Percentiles rank a stretch among this genome's conserved stretches.
Evolutionary conservation across 169 alveolate species (phyloP).

Genomic region (Theileria annulata): DNA sequence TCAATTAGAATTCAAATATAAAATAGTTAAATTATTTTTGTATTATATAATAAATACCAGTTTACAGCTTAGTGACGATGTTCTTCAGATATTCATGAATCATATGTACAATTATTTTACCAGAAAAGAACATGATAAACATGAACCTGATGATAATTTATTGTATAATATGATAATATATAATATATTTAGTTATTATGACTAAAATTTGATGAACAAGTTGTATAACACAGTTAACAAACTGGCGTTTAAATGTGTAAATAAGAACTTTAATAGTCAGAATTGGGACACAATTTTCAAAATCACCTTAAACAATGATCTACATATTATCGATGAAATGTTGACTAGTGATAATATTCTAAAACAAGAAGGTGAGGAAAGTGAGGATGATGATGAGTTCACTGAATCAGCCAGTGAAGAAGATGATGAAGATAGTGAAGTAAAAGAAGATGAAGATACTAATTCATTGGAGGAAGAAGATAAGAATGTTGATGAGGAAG

Average conservation of each 20-base stretch:
- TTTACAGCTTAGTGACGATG: not conserved
- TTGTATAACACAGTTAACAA: not conserved
- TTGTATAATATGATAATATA: not conserved
- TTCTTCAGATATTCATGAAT: not conserved
- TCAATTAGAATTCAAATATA: too few species aligned
- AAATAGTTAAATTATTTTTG: not conserved
- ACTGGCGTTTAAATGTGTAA: not conserved
- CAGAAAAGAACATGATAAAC: not conserved
- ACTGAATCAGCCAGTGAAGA: too few species aligned
- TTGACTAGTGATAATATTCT: not conserved
- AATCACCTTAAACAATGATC: not conserved
- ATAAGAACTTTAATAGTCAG: not conserved
- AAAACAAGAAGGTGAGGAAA: not conserved
- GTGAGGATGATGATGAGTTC: constrained; percentile 1
- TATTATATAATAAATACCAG: too few species aligned
- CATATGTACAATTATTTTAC: not conserved
- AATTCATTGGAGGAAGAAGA: constrained; percentile 7
- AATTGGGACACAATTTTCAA: not conserved
- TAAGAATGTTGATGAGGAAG: not conserved
- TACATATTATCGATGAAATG: not conserved
- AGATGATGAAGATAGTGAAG: constrained; percentile 22
- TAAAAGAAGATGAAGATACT: constrained; percentile 17
- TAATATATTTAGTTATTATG: not conserved
- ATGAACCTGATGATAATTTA: not conserved
- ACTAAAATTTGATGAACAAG: not conserved